Evolutionary conservation across 345 rosid species (phyloP).

Genomic region (Pistacia atlantica): DNA sequence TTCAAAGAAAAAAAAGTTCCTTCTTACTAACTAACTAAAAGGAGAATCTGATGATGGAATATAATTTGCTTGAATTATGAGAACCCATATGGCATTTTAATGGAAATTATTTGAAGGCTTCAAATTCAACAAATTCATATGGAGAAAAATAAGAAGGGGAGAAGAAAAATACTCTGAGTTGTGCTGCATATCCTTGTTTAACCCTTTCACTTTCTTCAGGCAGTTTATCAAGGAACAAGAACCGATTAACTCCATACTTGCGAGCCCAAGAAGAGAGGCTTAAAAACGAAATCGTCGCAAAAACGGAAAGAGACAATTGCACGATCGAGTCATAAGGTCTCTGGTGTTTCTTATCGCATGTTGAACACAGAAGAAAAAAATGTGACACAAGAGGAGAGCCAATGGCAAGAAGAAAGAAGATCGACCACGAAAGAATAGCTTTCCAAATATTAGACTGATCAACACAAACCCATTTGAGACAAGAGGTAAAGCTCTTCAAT

Average conservation of each 20-base stretch:
- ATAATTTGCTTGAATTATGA: background rate
- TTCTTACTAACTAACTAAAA: background rate
- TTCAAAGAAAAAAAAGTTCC: background rate
- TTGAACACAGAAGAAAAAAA: constrained; percentile 59
- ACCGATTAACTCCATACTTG: constrained; percentile 66
- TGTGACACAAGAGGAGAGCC: constrained; percentile 74
- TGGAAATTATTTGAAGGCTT: background rate
- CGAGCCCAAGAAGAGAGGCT: constrained; percentile 67
- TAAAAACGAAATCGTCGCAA: constrained; percentile 65
- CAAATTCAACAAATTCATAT: background rate
- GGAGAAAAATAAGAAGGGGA: background rate
- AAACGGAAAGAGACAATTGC: constrained; percentile 72
- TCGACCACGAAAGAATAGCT: constrained; percentile 62
- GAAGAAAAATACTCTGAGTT: constrained; percentile 51
- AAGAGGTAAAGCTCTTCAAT: constrained; percentile 45
- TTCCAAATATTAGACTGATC: constrained; percentile 66
- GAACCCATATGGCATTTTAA: background rate
- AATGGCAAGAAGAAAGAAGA: constrained; percentile 63
- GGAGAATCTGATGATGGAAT: background rate
- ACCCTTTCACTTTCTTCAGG: constrained; percentile 55
- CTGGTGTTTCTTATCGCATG: constrained; percentile 64
- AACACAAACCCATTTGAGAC: constrained; percentile 49
- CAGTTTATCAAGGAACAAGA: constrained; percentile 76
- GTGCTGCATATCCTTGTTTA: constrained; percentile 52
- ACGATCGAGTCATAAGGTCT: constrained; percentile 79